Evolutionary conservation across 2,329 filamentous ascomycete species (phyloP).

Genomic region (Aspergillus cejpii): DNA sequence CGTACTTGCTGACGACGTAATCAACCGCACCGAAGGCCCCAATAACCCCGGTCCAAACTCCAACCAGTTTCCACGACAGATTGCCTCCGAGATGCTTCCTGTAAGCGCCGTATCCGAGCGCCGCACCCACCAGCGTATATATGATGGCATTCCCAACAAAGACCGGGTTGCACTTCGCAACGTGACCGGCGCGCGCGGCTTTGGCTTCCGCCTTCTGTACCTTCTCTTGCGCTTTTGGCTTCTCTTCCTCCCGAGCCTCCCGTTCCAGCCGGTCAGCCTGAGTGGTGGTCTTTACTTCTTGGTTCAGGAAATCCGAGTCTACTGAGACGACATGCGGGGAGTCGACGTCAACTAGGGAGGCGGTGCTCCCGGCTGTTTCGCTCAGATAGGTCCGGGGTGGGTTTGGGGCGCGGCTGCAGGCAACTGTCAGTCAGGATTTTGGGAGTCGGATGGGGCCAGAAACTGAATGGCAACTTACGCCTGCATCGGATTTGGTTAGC

Average conservation of each 20-base stretch:
- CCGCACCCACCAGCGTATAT: conserved; percentile 36
- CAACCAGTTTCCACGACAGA: conserved; percentile 43
- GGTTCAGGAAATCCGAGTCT: conserved; percentile 37
- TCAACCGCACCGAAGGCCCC: conserved; percentile 42
- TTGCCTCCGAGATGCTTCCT: conserved; percentile 42
- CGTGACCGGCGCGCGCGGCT: conserved; percentile 23
- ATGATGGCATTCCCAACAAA: conserved; percentile 43
- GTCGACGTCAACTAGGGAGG: conserved; percentile 44
- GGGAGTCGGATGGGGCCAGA: background rate
- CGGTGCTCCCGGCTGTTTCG: conserved; percentile 35
- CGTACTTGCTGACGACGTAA: conserved; percentile 48
- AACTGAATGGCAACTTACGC: conserved; percentile 30
- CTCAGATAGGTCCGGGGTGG: conserved; percentile 35
- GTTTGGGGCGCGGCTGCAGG: conserved; percentile 37
- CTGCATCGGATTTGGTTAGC: conserved; percentile 17
- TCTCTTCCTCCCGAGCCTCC: conserved; percentile 25
- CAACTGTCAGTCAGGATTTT: background rate
- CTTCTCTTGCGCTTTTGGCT: conserved; percentile 10
- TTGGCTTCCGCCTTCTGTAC: conserved; percentile 31
- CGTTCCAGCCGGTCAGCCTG: conserved; percentile 42
- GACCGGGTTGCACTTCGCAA: conserved; percentile 44
- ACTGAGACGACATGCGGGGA: conserved; percentile 42
- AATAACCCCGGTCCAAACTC: conserved; percentile 39
- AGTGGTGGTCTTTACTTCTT: conserved; percentile 42
- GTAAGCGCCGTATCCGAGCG: conserved; percentile 45